Evolutionary conservation across 345 rosid species (phyloP), one percentile per base, ranked within the genome.

Genomic region (Bretschneidera sinensis): DNA sequence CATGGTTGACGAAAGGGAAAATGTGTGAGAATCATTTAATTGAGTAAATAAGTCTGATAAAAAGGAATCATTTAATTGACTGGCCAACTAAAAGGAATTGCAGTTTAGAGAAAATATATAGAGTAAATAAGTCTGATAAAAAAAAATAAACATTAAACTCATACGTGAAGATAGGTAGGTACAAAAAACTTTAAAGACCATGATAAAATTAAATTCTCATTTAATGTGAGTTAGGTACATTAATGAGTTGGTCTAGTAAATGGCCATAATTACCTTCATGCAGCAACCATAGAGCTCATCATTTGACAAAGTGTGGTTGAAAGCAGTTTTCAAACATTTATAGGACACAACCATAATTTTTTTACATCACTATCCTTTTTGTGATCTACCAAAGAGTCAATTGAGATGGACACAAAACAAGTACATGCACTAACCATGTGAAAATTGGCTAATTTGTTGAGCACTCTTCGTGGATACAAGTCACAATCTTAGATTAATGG

Each of bases 311-410:
- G 57, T 69, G 71, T 61, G 52, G 84, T 71, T 74, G 79, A 67
- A 71, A 51, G 78, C 72, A 55, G 76, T 77, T 80, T 64, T 80
- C 81, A 69, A 66, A 74, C 78, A 77, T 80, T 80, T 71, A 79
- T 73, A 74, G 56, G 71, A 71, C 72, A 45, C 76, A 73, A 74
- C 77, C 67, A 71, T 57, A 59, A n/a, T 63, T 70, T 63, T 55
- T 48, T 11, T 49, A 65, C 66, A 58, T 71, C 68, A 2, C 49
- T 20, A 1, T 72, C 57, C 31, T 33, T 17, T 47, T 24, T 43
- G 31, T 62, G 49, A 22, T 62, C 54, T 51, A 21, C 45, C 63
- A 6, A 45, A 60, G 13, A 18, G 52, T 25, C 11, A 54, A 24
- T n/a, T n/a, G 47, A 57, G 14, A 34, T 19, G 17, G 47, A 48